phyloP scores from a whole-genome alignment of 2,329 filamentous ascomycete species.

The Trichoderma sp. region DNA sequence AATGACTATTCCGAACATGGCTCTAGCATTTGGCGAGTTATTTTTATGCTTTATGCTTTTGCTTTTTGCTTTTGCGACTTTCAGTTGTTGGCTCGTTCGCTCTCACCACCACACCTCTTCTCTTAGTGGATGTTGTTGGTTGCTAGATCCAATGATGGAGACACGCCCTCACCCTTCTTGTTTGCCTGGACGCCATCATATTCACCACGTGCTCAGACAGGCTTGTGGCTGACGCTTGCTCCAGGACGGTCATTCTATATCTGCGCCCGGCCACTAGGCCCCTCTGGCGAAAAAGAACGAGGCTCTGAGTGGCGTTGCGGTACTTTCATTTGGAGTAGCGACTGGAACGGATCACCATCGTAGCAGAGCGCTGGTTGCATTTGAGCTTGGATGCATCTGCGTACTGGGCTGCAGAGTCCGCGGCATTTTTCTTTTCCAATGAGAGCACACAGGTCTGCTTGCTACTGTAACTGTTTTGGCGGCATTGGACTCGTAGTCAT shows the following conservation, averaged over 20 bases:
- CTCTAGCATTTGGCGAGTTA: background rate
- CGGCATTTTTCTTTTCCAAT: background rate
- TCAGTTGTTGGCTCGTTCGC: background rate
- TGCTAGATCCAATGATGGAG: background rate
- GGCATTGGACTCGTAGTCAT: background rate
- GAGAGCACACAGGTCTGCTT: background rate
- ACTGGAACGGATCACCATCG: conserved; percentile 47
- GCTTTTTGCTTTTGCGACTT: background rate
- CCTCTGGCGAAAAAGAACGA: conserved; percentile 80
- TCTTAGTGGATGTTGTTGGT: background rate
- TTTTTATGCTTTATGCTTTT: background rate
- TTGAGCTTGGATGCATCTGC: background rate
- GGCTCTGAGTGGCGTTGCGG: conserved; percentile 84
- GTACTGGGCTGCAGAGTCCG: background rate
- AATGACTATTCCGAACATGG: background rate
- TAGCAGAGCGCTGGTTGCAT: background rate
- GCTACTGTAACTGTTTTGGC: background rate
- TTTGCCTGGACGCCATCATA: background rate
- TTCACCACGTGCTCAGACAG: background rate
- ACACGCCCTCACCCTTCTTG: background rate
- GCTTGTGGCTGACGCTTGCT: conserved; percentile 25
- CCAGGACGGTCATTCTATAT: conserved; percentile 64
- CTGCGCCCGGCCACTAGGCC: conserved; percentile 73
- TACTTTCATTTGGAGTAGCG: conserved; percentile 75
- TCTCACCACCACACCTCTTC: background rate